Conservation (phyloP, 805 yeast genomes). For the Saturnispora serradocipensis region DNA sequence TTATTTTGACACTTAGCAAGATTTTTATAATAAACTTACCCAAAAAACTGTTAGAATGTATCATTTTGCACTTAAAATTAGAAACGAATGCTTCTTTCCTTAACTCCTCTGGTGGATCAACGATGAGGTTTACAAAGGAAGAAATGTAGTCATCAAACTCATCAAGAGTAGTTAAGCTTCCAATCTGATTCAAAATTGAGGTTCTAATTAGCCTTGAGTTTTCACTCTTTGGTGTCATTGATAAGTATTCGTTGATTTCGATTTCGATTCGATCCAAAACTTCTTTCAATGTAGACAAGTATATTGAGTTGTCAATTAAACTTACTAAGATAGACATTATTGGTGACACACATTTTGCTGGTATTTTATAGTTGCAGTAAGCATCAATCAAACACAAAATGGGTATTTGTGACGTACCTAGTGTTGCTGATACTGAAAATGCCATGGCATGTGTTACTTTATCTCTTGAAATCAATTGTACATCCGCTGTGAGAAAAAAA, state of each 20-base stretch:
- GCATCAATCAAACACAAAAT: constrained; percentile 39
- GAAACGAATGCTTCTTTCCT: constrained; percentile 10
- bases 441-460: not conserved
- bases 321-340: constrained; percentile 35
- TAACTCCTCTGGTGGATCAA: constrained; percentile 19
- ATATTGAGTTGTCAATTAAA: constrained; percentile 27
- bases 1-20: constrained; percentile 31
- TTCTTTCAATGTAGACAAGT: constrained; percentile 19
- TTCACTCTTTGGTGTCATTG: not conserved
- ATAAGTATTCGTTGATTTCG: constrained; percentile 23
- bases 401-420: constrained; percentile 50
- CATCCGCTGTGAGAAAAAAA: not conserved
- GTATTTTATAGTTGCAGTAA: constrained; percentile 35
- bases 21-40: constrained; percentile 39
- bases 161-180: constrained; percentile 44
- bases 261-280: constrained; percentile 10
- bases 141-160: constrained; percentile 33
- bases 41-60: constrained; percentile 33
- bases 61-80: constrained; percentile 13
- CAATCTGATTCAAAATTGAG: constrained; percentile 22
- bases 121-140: constrained; percentile 26
- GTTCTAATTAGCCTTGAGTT: not conserved
- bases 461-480: not conserved
- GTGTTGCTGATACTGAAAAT: constrained; percentile 27
- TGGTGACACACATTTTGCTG: constrained; percentile 30